A percentile compares a stretch with the other conserved stretches of the same genome.
Conservation (phyloP, 1,284 basidiomycete genomes). For the Puccinia coronata region DNA sequence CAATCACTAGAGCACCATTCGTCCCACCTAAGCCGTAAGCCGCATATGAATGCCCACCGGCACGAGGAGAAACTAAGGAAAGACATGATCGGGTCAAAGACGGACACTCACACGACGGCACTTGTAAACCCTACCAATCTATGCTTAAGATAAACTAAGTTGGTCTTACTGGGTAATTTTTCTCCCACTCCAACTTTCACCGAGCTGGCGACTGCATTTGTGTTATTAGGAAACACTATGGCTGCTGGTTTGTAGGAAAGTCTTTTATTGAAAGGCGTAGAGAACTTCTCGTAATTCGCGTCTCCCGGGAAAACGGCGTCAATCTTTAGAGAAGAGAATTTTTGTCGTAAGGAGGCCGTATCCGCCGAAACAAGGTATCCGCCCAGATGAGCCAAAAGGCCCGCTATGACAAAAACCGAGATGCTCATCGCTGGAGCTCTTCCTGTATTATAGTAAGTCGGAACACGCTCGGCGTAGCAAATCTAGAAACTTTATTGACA, state of each 20-base stretch:
- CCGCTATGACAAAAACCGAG: neutral
- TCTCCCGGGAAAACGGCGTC: conserved; percentile 44
- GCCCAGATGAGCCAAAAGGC: neutral
- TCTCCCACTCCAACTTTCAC: conserved; percentile 24
- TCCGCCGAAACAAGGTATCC: neutral
- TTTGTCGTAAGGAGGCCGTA: conserved; percentile 1
- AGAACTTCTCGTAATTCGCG: conserved; percentile 20
- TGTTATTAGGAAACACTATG: conserved; percentile 21
- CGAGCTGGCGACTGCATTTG: conserved; percentile 2
- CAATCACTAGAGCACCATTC: conserved; percentile 33
- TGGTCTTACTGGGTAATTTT: conserved; percentile 25
- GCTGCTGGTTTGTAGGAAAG: conserved; percentile 34
- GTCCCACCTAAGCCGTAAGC: conserved; percentile 24
- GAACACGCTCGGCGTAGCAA: too few relatives aligned
- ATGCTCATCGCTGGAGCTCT: neutral
- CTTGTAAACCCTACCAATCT: too few relatives aligned
- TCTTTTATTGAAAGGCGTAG: conserved; percentile 32
- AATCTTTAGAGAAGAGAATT: conserved; percentile 26
- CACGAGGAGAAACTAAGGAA: conserved; percentile 30
- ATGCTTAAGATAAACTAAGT: neutral
- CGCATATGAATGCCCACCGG: conserved; percentile 46
- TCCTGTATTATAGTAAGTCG: too few relatives aligned
- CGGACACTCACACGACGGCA: neutral
- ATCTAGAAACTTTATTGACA: too few relatives aligned
- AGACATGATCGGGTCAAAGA: neutral